Conservation (phyloP, 108 stramenopile species). For the Thalassiosira profunda region DNA sequence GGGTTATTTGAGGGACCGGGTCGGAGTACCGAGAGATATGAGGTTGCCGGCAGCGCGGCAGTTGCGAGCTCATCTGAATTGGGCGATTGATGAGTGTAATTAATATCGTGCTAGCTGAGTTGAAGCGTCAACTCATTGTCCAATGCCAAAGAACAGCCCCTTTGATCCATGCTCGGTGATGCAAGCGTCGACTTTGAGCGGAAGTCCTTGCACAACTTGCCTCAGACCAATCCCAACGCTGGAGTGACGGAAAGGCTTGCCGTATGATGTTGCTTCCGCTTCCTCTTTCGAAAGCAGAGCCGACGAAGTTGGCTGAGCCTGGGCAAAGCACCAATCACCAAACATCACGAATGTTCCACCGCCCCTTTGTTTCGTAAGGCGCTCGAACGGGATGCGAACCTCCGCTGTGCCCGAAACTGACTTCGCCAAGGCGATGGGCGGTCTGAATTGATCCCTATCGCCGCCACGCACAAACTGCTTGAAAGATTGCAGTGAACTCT, state of each 20-base stretch:
- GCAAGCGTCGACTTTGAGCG: slow-evolving; percentile 76
- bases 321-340: slow-evolving; percentile 75
- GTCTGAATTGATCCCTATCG: slow-evolving; percentile 2
- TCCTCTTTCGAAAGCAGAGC: background rate
- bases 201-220: slow-evolving; percentile 79
- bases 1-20: slow-evolving; percentile 89
- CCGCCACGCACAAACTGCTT: slow-evolving; percentile 11
- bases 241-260: slow-evolving; percentile 39
- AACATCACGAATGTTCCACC: slow-evolving; percentile 61
- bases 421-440: slow-evolving; percentile 43
- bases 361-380: slow-evolving; percentile 4
- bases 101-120: background rate
- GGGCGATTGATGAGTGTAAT: slow-evolving; percentile 44
- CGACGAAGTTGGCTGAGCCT: slow-evolving; percentile 20
- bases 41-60: slow-evolving; percentile 90
- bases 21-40: slow-evolving; percentile 96
- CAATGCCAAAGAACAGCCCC: slow-evolving; percentile 72
- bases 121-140: slow-evolving; percentile 66
- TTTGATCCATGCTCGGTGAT: slow-evolving; percentile 70
- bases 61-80: slow-evolving; percentile 82
- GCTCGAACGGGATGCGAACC: slow-evolving; percentile 69
- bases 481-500: slow-evolving; percentile 3
- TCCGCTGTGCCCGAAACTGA: slow-evolving; percentile 76
- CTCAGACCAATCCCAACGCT: slow-evolving; percentile 80
- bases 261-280: slow-evolving; percentile 12